Conservation (phyloP, 169 alveolate species). For the Cryptosporidium viatorum region DNA sequence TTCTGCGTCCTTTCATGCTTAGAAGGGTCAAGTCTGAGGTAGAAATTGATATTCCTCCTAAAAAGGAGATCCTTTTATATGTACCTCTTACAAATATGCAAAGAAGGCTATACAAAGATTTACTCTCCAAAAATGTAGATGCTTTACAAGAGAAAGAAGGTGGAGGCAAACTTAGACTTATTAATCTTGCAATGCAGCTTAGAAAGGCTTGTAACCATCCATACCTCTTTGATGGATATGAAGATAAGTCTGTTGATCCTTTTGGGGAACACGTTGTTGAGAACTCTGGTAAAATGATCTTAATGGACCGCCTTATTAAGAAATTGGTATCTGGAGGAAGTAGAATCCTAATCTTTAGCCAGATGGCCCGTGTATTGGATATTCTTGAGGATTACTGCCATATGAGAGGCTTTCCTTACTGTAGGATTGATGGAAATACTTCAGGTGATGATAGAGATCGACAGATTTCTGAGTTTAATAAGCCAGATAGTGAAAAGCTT, state of each 20-base stretch:
- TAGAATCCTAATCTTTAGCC: constrained; percentile 91
- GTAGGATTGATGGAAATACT: constrained; percentile 98
- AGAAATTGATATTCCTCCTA: constrained; percentile 95
- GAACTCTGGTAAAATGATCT: constrained; percentile 91
- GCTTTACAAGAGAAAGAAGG: constrained; percentile 79
- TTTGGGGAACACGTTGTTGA: constrained; percentile 92
- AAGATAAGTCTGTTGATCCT: constrained; percentile 87
- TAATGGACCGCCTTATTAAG: constrained; percentile 89
- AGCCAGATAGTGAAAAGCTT: constrained; percentile 89
- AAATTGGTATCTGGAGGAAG: constrained; percentile 83
- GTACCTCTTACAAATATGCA: constrained; percentile 95
- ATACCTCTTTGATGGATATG: constrained; percentile 92
- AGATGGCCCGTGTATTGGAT: constrained; percentile 94
- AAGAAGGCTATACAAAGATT: constrained; percentile 91
- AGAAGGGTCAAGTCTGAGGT: constrained; percentile 98
- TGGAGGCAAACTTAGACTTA: constrained; percentile 91
- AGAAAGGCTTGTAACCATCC: constrained; percentile 99
- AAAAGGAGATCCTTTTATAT: constrained; percentile 89
- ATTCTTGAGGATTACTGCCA: constrained; percentile 94
- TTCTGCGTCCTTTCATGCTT: constrained; percentile 97
- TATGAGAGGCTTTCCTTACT: constrained; percentile 91
- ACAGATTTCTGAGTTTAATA: constrained; percentile 90
- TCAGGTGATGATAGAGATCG: constrained; percentile 94
- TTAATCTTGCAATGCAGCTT: constrained; percentile 97
- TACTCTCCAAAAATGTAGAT: constrained; percentile 84